Evolutionary conservation across 768 basidiomycete genomes (phyloP), one percentile per base, ranked within the genome.

Genomic region (Coprinopsis sp.): DNA sequence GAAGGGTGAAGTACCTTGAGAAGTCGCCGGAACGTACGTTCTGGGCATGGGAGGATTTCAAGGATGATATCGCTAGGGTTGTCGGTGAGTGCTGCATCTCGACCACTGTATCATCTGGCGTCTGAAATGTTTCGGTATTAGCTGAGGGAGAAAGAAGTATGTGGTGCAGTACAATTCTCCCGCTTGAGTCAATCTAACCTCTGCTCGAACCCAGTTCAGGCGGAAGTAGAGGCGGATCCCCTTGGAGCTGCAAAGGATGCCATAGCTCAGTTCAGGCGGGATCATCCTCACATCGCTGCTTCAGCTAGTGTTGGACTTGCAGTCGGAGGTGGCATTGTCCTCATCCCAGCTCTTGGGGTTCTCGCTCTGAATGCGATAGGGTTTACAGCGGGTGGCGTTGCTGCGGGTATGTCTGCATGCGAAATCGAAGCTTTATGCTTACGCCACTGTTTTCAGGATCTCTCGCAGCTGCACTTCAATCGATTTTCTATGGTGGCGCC

Each of bases 201-300:
- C 14, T n/a, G 14, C n/a, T 37, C 24, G 19, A 19, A 37, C 14
- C 19, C 22, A 50, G 23, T 23, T 30, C 21, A 28, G 37, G 23
- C 3, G 23, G 21, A 38, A 6, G 22, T 13, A 44, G 18, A 31
- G 6, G 24, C 12, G 7, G 22, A 22, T 10, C 29, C 27, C 2
- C 14, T 42, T 7, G 47, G 37, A 21, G 37, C 33, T 8, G 22
- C 38, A 14, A 50, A 44, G 37, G 37, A 28, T 22, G 43, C 34
- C 8, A 12, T 45, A 12, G 30, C 12, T 12, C 13, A 31, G n/a
- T 24, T 50, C 19, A 28, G 37, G 21, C 18, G 21, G n/a, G 44
- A 44, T 4, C 60, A 62, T 46, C 62, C 62, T 10, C 61, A 58
- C 37, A 53, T 62, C 33, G 58, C 58, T 4, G 57, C 58, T 13